Base-by-base conservation (phyloP, 768 basidiomycete genomes). In the Boletus insuetus region DNA sequence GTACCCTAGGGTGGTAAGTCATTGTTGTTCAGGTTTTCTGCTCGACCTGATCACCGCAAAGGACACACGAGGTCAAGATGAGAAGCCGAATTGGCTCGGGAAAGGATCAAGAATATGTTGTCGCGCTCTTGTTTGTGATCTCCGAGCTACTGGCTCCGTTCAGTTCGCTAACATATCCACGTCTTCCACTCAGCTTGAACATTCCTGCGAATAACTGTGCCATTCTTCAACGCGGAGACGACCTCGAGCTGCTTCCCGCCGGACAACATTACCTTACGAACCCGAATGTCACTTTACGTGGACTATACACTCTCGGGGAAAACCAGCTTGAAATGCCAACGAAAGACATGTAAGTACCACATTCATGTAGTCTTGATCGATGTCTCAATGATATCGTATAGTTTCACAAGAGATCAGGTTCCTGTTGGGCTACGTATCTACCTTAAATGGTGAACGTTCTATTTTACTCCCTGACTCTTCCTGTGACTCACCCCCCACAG, bases 201-300 rank as follows among this genome's bases (percentile, higher is more conserved):
- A 89, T 91, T 46, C 91, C 91, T 8, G 91, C 91, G 26, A 91
- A 83, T 64, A 93, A 93, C 67, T 92, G 91, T 64, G 91, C 89
- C 37, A 88, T 92, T 54, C 77, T 93, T 46, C 91, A 93, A 68
- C 79, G 82, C 16, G 89, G 87, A 16, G 87, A 93, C 60, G 88
- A 91, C 44, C 77, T 93, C 26, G 83, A 89, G 62, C 76, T 91
- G 5, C 78, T 93, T 22, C 79, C 85, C 46, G 91, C 91, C 39
- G 91, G 91, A 2, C 91, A 93, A 66, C 89, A 89, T 49, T 89
- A 85, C 58, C 86, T 93, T 65, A 91, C 90, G 12, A 87, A 89
- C 63, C 89, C 91, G 4, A 90, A 85, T 54, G 85, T 92, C 44
- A 91, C 90, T 3, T 73, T 92, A 6, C 86, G 90, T 53, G 89